Base-by-base conservation (phyloP, 2,329 filamentous ascomycete genomes). In the Aureobasidium vineae region DNA sequence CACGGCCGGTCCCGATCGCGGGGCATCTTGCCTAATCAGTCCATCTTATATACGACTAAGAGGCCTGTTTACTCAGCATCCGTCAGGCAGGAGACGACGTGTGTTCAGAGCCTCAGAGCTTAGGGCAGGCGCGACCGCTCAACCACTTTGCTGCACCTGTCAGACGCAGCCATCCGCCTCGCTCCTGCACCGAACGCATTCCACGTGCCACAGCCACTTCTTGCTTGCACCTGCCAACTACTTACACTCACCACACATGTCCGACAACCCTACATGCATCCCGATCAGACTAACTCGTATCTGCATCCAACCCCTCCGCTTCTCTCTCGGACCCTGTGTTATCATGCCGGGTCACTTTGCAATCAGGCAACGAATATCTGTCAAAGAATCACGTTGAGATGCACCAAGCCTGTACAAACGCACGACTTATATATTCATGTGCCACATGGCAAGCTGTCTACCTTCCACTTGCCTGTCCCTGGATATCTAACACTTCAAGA, bases 371-470 rank as follows among this genome's bases (percentile, higher is more conserved):
- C 40, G 5, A 33, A 45, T 38, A 31, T 19, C 36, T 47, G 41
- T 45, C 56, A 59, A 49, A 2, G 19, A 26, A 26, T 45, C 57
- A 38, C 57, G n/a, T 38, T 47, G 31, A 19, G 5, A 60, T 38
- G 57, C 41, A 61, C 16, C 43, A n/a, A 59, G 41, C 28, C 28
- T 49, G 41, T 63, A 41, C 47, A 52, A 40, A 52, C 26, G 38
- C n/a, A 40, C n/a, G 57, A 49, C 11, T 52, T 28, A 36, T 63
- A 36, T 63, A 63, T 63, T 63, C 31, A 63, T 47, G 45, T 52
- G 15, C 45, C 33, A 63, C 33, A 40, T 13, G 31, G 45, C n/a
- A 26, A 31, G 33, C 23, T 40, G 10, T 28, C 28, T 38, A 21
- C 23, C n/a, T 8, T 16, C 56, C 59, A 41, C 45, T 63, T n/a